phyloP scores from a whole-genome alignment of 495 filamentous ascomycete species.

The Hypomontagnella monticulosa region DNA sequence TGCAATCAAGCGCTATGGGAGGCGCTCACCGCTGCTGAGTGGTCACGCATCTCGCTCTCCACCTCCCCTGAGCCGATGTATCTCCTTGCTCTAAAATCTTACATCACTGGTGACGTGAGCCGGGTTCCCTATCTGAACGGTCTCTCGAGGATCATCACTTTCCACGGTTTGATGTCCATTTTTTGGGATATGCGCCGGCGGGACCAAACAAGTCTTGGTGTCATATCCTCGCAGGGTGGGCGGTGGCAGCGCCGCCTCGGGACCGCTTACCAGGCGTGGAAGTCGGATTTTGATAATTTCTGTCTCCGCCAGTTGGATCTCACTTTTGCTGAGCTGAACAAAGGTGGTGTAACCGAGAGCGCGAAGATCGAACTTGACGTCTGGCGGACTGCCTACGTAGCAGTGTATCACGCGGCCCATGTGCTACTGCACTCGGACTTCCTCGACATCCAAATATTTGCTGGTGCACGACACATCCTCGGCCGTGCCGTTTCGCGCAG shows the following conservation, averaged over 20 bases:
- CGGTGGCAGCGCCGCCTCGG: slow-evolving; percentile 61
- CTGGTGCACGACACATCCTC: slow-evolving; percentile 62
- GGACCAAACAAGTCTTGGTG: slow-evolving; percentile 61
- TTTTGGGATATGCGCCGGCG: slow-evolving; percentile 65
- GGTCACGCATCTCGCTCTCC: slow-evolving; percentile 51
- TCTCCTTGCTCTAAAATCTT: slow-evolving; percentile 61
- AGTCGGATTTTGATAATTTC: slow-evolving; percentile 61
- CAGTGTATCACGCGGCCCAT: slow-evolving; percentile 62
- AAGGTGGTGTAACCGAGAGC: slow-evolving; percentile 22
- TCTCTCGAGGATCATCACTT: slow-evolving; percentile 57
- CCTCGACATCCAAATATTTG: slow-evolving; percentile 64
- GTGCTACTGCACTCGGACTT: slow-evolving; percentile 63
- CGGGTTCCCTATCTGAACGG: slow-evolving; percentile 55
- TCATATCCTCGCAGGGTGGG: slow-evolving; percentile 50
- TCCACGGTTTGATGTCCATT: slow-evolving; percentile 66
- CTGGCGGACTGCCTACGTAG: slow-evolving; percentile 54
- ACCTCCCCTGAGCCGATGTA: slow-evolving; percentile 49
- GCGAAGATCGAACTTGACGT: slow-evolving; percentile 50
- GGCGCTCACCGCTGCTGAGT: slow-evolving; percentile 58
- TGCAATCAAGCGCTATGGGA: slow-evolving; percentile 61
- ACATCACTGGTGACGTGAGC: slow-evolving; percentile 53
- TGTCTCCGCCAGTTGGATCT: slow-evolving; percentile 45
- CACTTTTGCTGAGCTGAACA: slow-evolving; percentile 43
- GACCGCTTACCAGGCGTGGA: slow-evolving; percentile 63
- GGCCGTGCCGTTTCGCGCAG: slow-evolving; percentile 55